These are phyloP conservation scores for Coemansia sp. DNA, from an alignment of 192 early-diverging fungal species.

Conservation along the genomic window DNA sequence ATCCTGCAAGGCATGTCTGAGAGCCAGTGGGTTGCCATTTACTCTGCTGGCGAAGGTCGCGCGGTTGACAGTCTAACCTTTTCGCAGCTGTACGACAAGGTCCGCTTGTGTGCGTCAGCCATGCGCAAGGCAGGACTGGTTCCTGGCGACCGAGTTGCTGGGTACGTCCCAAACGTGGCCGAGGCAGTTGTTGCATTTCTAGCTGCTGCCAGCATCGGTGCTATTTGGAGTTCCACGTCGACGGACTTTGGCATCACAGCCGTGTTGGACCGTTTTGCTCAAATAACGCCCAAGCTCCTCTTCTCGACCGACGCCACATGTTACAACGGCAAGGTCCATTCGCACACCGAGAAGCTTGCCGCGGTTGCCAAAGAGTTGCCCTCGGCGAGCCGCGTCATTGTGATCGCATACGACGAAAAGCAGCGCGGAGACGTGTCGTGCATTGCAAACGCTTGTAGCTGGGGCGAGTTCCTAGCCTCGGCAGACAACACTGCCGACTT, in stretches of 20 bases:
- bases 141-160: slow-evolving; percentile 82
- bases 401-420: slow-evolving; percentile 69
- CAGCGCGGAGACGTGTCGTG: slow-evolving; percentile 20
- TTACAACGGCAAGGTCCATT: slow-evolving; percentile 84
- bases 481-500: slow-evolving; percentile 45
- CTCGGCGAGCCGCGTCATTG: slow-evolving; percentile 69
- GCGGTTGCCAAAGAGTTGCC: slow-evolving; percentile 67
- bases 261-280: slow-evolving; percentile 89
- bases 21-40: slow-evolving; percentile 38
- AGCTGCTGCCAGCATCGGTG: slow-evolving; percentile 77
- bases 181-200: slow-evolving; percentile 81
- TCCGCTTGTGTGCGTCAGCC: slow-evolving; percentile 68
- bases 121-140: slow-evolving; percentile 68
- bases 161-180: slow-evolving; percentile 82
- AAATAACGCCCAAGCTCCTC: slow-evolving; percentile 87
- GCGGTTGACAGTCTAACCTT: slow-evolving; percentile 61
- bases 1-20: slow-evolving; percentile 59
- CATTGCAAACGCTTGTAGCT: slow-evolving; percentile 30
- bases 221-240: slow-evolving; percentile 92
- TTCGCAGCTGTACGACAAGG: slow-evolving; percentile 66
- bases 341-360: slow-evolving; percentile 73
- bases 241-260: slow-evolving; percentile 92
- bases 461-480: slow-evolving; percentile 57
- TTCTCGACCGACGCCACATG: slow-evolving; percentile 88
- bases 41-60: slow-evolving; percentile 49